These are phyloP conservation scores for Ambrosiella xylebori DNA, from an alignment of 2,329 filamentous ascomycete species.

Conservation along the genomic window DNA sequence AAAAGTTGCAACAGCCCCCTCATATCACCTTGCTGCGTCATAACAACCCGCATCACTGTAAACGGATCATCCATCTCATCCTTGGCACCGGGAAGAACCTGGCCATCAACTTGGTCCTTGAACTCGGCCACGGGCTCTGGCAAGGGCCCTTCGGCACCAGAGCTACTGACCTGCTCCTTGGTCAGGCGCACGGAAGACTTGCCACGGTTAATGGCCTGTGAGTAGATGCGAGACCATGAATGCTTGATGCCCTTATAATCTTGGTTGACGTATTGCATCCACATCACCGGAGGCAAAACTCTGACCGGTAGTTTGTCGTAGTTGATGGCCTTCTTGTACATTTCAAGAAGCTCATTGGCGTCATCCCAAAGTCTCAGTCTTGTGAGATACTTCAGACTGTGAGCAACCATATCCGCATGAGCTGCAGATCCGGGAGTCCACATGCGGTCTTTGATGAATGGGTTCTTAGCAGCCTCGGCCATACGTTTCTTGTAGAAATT, in stretches of 20 bases:
- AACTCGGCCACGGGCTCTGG: constrained; percentile 11
- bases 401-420: constrained; percentile 18
- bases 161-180: constrained; percentile 23
- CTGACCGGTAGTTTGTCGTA: constrained; percentile 27
- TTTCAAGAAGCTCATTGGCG: constrained; percentile 36
- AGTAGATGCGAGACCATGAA: constrained; percentile 44
- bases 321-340: constrained; percentile 26
- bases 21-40: constrained; percentile 24
- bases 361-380: constrained; percentile 31
- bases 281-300: constrained; percentile 51
- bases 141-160: constrained; percentile 16
- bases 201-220: constrained; percentile 13
- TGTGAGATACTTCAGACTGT: constrained; percentile 21
- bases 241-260: constrained; percentile 43
- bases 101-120: not conserved
- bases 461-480: constrained; percentile 13
- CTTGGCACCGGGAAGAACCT: constrained; percentile 25
- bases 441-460: constrained; percentile 8
- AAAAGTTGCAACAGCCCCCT: constrained; percentile 34
- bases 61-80: constrained; percentile 33
- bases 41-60: constrained; percentile 31
- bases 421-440: constrained; percentile 13
- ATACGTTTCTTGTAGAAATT: constrained; percentile 17
- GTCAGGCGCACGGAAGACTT: constrained; percentile 11
- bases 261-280: constrained; percentile 37